These are phyloP conservation scores for Daldinia childiae DNA, from an alignment of 495 filamentous ascomycete species.

Conservation along the genomic window DNA sequence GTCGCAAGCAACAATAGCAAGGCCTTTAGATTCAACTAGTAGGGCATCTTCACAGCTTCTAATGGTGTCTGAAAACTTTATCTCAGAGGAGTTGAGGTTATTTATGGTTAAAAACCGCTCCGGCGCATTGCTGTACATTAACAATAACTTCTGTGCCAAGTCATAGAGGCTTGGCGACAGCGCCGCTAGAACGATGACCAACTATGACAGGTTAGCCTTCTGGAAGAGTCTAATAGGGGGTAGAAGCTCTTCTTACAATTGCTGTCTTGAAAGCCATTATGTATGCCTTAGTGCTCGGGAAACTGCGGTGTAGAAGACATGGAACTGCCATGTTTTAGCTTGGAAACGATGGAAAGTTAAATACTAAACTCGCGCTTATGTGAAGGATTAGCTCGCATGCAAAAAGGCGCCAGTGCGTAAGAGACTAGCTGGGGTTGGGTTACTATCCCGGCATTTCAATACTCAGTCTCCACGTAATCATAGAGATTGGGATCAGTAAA, in stretches of 20 bases:
- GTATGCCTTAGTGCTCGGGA: background rate
- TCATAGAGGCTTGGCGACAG: conserved; percentile 31
- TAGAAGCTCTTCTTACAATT: conserved; percentile 27
- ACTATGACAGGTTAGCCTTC: conserved; percentile 13
- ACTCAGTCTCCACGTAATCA: background rate
- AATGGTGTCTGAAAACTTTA: conserved; percentile 51
- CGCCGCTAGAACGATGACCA: conserved; percentile 30
- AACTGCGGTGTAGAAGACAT: background rate
- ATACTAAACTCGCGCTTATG: background rate
- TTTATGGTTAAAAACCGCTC: conserved; percentile 43
- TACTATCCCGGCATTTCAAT: background rate
- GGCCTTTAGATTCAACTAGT: conserved; percentile 47
- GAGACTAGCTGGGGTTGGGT: background rate
- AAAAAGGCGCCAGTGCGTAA: background rate
- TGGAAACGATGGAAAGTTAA: background rate
- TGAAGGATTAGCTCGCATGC: background rate
- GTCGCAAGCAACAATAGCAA: conserved; percentile 56
- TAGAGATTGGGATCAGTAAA: background rate
- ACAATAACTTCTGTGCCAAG: background rate
- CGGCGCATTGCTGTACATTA: conserved; percentile 45
- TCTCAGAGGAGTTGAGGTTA: conserved; percentile 39
- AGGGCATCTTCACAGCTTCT: conserved; percentile 60
- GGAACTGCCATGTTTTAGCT: background rate
- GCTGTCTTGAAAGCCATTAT: conserved; percentile 35
- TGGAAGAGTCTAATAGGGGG: background rate